These are phyloP conservation scores for Ziziphus jujuba DNA, from an alignment of 306 rosid genomes.

Conservation along the genomic window DNA sequence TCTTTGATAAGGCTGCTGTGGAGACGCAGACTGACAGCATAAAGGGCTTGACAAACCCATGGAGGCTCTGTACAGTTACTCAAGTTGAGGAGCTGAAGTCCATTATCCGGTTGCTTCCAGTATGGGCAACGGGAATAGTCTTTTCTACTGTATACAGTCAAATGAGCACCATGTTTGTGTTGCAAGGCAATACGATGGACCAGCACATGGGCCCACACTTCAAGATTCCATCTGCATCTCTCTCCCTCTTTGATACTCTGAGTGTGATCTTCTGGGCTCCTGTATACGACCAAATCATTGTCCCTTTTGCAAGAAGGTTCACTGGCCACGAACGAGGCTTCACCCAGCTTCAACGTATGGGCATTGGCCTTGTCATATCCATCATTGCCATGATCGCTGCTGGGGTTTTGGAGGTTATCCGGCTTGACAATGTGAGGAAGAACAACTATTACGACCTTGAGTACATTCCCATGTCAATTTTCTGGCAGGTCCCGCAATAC, in stretches of 20 bases:
- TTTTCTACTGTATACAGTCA: constrained; percentile 18
- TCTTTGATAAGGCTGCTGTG: constrained; percentile 26
- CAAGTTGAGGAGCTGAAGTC: constrained; percentile 35
- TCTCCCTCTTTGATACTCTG: constrained; percentile 17
- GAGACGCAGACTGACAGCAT: not conserved
- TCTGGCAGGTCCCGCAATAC: constrained; percentile 15
- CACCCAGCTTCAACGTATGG: constrained; percentile 66
- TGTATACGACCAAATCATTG: constrained; percentile 44
- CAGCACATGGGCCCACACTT: constrained; percentile 21
- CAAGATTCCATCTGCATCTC: constrained; percentile 25
- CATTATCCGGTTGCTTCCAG: constrained; percentile 25
- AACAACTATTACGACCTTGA: constrained; percentile 49
- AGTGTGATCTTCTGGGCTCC: constrained; percentile 69
- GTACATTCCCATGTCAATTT: constrained; percentile 4
- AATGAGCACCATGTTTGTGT: constrained; percentile 24
- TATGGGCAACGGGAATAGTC: constrained; percentile 5
- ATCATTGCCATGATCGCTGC: constrained; percentile 49
- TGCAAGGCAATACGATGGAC: constrained; percentile 28
- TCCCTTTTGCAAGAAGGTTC: constrained; percentile 47
- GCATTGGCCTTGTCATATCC: constrained; percentile 64
- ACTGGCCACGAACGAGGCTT: constrained; percentile 62
- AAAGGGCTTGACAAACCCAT: constrained; percentile 14
- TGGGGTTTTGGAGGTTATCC: constrained; percentile 50
- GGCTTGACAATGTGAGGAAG: constrained; percentile 40
- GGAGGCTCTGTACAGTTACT: constrained; percentile 29